Base-by-base conservation (phyloP, 257 asterid genomes). In the Rehmannia glutinosa region DNA sequence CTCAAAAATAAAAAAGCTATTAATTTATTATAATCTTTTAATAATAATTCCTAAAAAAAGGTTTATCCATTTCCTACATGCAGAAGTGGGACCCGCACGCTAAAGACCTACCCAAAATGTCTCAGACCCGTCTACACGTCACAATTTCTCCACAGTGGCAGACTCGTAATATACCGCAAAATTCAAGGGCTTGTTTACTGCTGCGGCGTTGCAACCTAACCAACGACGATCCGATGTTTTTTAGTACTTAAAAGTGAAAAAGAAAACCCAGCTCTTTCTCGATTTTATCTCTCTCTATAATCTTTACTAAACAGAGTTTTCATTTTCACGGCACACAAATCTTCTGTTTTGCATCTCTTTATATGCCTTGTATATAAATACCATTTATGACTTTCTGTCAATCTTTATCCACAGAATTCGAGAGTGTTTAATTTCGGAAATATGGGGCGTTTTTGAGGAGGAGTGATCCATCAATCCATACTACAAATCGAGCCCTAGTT, bases 181-280 rank as follows among this genome's bases (percentile, higher is more conserved):
- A 43, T 32, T 35, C 2, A 39, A 38, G 75, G 81, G 75, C 39
- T 32, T 24, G 13, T 2, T 1, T 4, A 2, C 50, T 43, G 28
- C 17, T 9, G 20, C 43, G 57, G 60, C 57, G 62, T 57, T 49
- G 67, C 68, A 63, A 49, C 36, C 69, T 50, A n/a, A 57, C 65
- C 24, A 33, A 49, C 60, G 62, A 36, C 63, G 75, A 69, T 75
- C 75, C 69, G 36, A 56, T 39, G 50, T n/a, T n/a, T n/a, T 49
- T 1, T 30, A 42, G 64, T 16, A 33, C 62, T 65, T 36, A 38
- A 53, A 52, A 23, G 21, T 3, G 30, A 27, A 27, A 27, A n/a
- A n/a, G n/a, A n/a, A n/a, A n/a, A n/a, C n/a, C n/a, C n/a, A n/a
- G n/a, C n/a, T n/a, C n/a, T n/a, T n/a, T n/a, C n/a, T n/a, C n/a